phyloP scores from a whole-genome alignment of 148 eudicot species.

The Fagopyrum esculentum region DNA sequence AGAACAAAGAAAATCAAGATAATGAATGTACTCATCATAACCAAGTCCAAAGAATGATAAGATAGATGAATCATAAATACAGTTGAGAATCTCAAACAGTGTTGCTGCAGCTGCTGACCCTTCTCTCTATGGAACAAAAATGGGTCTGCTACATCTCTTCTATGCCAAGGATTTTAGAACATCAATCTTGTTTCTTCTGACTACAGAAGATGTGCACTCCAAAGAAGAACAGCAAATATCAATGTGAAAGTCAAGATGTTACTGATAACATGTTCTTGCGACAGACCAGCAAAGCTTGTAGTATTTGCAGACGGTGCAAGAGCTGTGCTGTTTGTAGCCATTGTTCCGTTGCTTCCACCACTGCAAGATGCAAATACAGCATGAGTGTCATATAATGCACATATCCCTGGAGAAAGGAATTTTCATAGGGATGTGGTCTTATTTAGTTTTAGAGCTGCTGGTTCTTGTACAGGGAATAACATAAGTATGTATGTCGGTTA shows the following conservation, averaged over 20 bases:
- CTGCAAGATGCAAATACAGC: neutral
- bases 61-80: slow-evolving; percentile 11
- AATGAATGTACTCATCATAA: neutral
- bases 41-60: slow-evolving; percentile 5
- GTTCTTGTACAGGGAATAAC: neutral
- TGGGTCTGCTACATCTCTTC: slow-evolving; percentile 4
- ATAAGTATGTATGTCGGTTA: neutral
- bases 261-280: slow-evolving; percentile 2
- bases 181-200: neutral
- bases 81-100: slow-evolving; percentile 4
- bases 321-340: slow-evolving; percentile 9
- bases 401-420: neutral
- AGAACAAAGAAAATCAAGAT: neutral
- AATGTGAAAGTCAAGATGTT: neutral
- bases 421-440: neutral
- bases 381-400: neutral
- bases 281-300: slow-evolving; percentile 2
- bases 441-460: neutral
- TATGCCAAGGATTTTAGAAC: neutral
- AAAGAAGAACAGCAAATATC: neutral
- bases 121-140: slow-evolving; percentile 5
- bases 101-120: neutral
- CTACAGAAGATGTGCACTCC: slow-evolving; percentile 1
- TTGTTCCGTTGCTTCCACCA: slow-evolving; percentile 10
- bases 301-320: slow-evolving; percentile 7